phyloP scores from a whole-genome alignment of 2,329 filamentous ascomycete species.

The Alternaria gaisen region DNA sequence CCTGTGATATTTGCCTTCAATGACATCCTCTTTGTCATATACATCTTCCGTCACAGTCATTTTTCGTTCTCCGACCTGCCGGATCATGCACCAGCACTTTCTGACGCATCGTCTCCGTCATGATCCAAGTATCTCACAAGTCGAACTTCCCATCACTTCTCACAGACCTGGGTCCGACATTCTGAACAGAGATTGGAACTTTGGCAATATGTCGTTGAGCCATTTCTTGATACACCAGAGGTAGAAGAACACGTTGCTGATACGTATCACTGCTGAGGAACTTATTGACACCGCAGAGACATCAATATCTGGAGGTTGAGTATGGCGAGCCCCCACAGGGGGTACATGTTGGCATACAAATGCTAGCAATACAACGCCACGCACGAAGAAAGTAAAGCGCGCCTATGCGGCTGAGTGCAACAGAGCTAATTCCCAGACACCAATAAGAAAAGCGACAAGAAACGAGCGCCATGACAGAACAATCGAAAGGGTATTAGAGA shows the following conservation, averaged over 20 bases:
- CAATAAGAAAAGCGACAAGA: neutral
- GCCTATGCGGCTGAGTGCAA: neutral
- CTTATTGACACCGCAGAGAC: neutral
- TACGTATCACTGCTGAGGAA: neutral
- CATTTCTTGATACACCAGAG: neutral
- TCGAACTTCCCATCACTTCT: neutral
- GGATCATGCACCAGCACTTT: neutral
- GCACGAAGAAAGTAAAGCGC: neutral
- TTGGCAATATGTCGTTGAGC: neutral
- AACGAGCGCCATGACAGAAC: neutral
- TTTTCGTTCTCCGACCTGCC: neutral
- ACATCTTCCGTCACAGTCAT: neutral
- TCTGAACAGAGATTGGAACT: neutral
- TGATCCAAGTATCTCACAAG: neutral
- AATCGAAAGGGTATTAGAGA: slow-evolving; percentile 5
- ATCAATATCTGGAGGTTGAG: neutral
- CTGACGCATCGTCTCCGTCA: neutral
- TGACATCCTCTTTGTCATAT: neutral
- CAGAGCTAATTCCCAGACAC: neutral
- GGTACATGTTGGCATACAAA: neutral
- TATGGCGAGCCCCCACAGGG: slow-evolving; percentile 2
- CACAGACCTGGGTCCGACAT: neutral
- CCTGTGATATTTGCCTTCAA: neutral
- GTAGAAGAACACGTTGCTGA: neutral
- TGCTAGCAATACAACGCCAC: slow-evolving; percentile 1